Base-by-base conservation (phyloP, 371 early-diverging fungal genomes). In the Ordospora colligata region DNA sequence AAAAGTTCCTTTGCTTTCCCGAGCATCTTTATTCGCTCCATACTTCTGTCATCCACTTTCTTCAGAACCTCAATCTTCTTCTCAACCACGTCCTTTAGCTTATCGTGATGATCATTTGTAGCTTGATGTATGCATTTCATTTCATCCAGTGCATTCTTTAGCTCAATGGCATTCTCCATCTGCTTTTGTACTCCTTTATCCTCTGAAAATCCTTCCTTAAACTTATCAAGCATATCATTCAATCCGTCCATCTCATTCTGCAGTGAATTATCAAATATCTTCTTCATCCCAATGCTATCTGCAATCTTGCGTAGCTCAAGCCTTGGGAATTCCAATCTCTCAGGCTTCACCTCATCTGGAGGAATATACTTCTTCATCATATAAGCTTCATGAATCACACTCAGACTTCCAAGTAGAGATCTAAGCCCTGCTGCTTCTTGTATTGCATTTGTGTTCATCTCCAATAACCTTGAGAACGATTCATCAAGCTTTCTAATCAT, bases 361-460 rank as follows among this genome's bases (percentile, higher is more conserved):
- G 79, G 71, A 6, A 9, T 40, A 37, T 74, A 79, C 42, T 22
- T 46, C 37, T 75, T 71, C n/a, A 79, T 19, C 44, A 52, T 71
- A 27, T 73, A 66, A 42, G 43, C 14, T 9, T 67, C 17, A 64
- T 79, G 75, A n/a, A 75, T 14, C 6, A 42, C 32, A 52, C 62
- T 63, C 42, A 79, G 69, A 27, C 50, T 53, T 23, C 46, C 40
- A n/a, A 54, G 49, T 10, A 74, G 46, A 6, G 45, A 67, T 27
- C 70, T 25, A 22, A 79, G 44, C 27, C 70, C 43, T 9, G 69
- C 12, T 58, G 25, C 74, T 23, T 58, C 66, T 14, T 21, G 44
- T 14, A 50, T 21, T 9, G 69, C 37, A 2, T 23, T 65, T 6
- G 37, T 21, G 27, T 52, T 69, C 14, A 42, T 63, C 14, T 62